A percentile compares a stretch with the other conserved stretches of the same genome.
Evolutionary conservation across 441 rosid genomes (phyloP).

Genomic region (Cnidoscolus chayamansa): DNA sequence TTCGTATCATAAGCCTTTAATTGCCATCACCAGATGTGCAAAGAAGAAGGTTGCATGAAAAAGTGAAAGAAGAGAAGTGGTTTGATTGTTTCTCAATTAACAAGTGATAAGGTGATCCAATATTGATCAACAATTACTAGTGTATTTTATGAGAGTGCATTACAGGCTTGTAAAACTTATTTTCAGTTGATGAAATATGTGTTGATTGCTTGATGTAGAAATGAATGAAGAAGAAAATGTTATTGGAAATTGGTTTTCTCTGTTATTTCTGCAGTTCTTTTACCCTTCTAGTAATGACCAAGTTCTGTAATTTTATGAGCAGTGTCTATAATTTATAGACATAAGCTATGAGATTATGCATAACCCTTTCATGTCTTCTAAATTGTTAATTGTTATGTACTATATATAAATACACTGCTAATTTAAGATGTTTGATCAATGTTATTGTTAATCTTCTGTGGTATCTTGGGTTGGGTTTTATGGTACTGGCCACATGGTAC

Average conservation of each 20-base stretch:
- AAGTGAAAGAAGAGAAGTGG: neutral
- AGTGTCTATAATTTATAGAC: no score
- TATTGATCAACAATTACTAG: constrained; percentile 4
- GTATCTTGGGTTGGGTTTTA: no score
- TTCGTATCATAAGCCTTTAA: neutral
- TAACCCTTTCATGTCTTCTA: no score
- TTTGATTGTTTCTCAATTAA: constrained; percentile 9
- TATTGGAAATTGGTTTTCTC: neutral
- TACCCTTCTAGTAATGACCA: neutral
- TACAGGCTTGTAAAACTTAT: constrained; percentile 21
- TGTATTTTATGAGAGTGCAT: constrained; percentile 8
- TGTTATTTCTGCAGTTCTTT: neutral
- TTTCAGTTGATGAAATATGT: constrained; percentile 27
- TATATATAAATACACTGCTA: no score
- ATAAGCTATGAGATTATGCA: no score
- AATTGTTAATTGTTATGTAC: no score
- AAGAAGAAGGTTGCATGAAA: constrained; percentile 5
- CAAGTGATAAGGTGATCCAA: constrained; percentile 17
- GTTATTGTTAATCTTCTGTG: no score
- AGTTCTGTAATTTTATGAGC: no score
- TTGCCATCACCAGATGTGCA: neutral
- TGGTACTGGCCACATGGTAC: neutral
- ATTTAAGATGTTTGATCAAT: no score
- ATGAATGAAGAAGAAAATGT: constrained; percentile 13
- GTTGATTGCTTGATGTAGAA: constrained; percentile 32